Evolutionary conservation across 225 moss, liverwort and hornwort genomes (phyloP), one percentile per base, ranked within the genome.

Genomic region (Takakia lepidozioides): DNA sequence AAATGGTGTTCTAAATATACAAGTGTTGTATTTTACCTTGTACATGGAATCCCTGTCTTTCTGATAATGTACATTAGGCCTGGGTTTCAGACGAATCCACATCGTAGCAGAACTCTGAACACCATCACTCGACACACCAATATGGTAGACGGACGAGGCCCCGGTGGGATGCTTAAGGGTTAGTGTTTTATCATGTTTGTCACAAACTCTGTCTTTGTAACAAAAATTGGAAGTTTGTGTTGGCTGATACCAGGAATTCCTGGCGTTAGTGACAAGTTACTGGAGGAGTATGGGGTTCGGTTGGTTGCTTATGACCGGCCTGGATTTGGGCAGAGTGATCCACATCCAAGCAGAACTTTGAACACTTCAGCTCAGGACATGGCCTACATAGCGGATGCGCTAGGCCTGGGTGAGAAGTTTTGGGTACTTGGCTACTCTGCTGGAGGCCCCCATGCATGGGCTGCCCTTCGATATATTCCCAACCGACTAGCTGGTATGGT

Each of bases 311-410:
- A 78, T 55, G 93, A 93, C 57, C 70, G 93, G 47, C 93, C 93
- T 41, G 93, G 93, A 38, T 86, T 83, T 59, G 93, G 93, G 14
- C 88, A 93, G 51, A 93, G 93, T 49, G 88, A 93, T 51, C 76
- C 81, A 32, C 93, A 93, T 9, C 36, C 18, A 8, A 78, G 72
- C 40, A 70, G 93, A 43, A 86, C 51, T 25, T 63, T 75, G 28
- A 79, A 83, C 30, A 76, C 88, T 1, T 85, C 93, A 15, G 86
- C 93, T 7, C 80, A 73, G 54, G 93, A 93, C 32, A 70, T 93
- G 70, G 78, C 71, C 39, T 75, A 89, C 49, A 72, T 93, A 58
- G 93, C 83, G 5, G 89, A 88, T 46, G 81, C 74, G 10, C 55
- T 93, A 40, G 78, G 72, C 23, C 50, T 93, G 67, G 86, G 76